A percentile compares a stretch with the other conserved stretches of the same genome.
phyloP scores from a whole-genome alignment of 2,329 filamentous ascomycete species.

The Cladophialophora psammophila region DNA sequence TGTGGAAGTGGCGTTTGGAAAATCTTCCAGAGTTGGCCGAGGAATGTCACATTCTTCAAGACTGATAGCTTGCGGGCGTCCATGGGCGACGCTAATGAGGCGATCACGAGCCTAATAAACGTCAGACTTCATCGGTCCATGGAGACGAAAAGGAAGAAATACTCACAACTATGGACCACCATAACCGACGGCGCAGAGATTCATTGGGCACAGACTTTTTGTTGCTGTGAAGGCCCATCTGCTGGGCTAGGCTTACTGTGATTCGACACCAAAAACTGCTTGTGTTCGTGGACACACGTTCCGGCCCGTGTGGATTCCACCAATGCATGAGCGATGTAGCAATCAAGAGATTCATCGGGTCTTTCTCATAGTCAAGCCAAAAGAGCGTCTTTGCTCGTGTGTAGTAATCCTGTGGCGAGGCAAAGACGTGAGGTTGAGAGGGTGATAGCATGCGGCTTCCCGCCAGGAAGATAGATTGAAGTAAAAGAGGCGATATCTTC shows the following conservation, averaged over 20 bases:
- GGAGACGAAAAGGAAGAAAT: too few relatives aligned
- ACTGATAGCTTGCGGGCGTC: constrained; percentile 50
- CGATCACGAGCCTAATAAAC: constrained; percentile 47
- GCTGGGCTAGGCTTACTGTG: constrained; percentile 53
- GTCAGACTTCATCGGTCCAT: background rate
- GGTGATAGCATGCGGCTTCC: constrained; percentile 51
- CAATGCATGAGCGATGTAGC: constrained; percentile 46
- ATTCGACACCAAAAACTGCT: constrained; percentile 55
- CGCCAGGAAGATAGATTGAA: constrained; percentile 53
- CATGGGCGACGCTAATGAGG: constrained; percentile 53
- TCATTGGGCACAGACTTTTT: constrained; percentile 46
- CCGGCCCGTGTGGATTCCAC: constrained; percentile 47
- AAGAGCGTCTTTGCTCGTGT: constrained; percentile 47
- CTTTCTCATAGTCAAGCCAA: constrained; percentile 46
- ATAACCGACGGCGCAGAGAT: constrained; percentile 49
- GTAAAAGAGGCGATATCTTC: constrained; percentile 41
- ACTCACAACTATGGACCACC: constrained; percentile 54
- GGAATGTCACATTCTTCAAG: constrained; percentile 50
- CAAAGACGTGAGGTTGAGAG: constrained; percentile 39
- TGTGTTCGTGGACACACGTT: constrained; percentile 51
- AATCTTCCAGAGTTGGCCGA: constrained; percentile 48
- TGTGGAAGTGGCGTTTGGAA: constrained; percentile 42
- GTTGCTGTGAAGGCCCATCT: constrained; percentile 54
- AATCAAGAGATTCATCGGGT: constrained; percentile 44
- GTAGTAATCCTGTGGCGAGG: constrained; percentile 44